Evolutionary conservation across 495 filamentous ascomycete genomes (phyloP), one percentile per base, ranked within the genome.

Genomic region (Neohortaea acidophila): DNA sequence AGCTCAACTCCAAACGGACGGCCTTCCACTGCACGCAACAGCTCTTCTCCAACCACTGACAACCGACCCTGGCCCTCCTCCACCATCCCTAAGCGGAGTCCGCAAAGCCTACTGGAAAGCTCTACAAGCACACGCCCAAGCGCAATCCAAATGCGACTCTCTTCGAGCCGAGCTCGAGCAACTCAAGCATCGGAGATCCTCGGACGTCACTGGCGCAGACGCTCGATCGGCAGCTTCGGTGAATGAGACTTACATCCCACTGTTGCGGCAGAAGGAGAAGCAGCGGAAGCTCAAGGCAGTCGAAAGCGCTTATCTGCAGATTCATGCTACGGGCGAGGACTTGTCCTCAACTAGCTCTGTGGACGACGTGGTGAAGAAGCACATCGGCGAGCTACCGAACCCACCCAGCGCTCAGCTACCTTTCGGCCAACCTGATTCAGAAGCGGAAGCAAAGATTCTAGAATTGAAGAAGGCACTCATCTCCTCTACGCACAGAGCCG

Each of bases 41-140:
- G 39, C 15, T 21, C 31, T 49, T 31, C 18, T 21, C 38, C 36
- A 35, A 23, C 44, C 26, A 22, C 25, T 12, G 12, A 32, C 17
- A 20, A 36, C 19, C 38, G 27, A 22, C 26, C 36, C 3, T 15
- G 8, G 13, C 8, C 22, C 21, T 21, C 39, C 29, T 30, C 13
- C 20, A 30, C 30, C 33, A 41, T 25, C 14, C n/a, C 17, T 53
- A 9, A 47, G 30, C 11, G 40, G 43, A 8, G 31, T 41, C 12
- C 47, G 50, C 8, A 26, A 24, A 19, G 36, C 37, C 1, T 59
- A 57, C 42, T 24, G 51, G 13, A 31, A 47, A 21, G 56, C 54
- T 10, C 41, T 59, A 6, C 36, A 48, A 39, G 47, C 49, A 1
- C 41, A 49, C 24, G 9, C 32, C 5, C 29, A 26, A 10, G 54